Evolutionary conservation across 169 alveolate genomes (phyloP).

Genomic region (Cyclospora cayetanensis): DNA sequence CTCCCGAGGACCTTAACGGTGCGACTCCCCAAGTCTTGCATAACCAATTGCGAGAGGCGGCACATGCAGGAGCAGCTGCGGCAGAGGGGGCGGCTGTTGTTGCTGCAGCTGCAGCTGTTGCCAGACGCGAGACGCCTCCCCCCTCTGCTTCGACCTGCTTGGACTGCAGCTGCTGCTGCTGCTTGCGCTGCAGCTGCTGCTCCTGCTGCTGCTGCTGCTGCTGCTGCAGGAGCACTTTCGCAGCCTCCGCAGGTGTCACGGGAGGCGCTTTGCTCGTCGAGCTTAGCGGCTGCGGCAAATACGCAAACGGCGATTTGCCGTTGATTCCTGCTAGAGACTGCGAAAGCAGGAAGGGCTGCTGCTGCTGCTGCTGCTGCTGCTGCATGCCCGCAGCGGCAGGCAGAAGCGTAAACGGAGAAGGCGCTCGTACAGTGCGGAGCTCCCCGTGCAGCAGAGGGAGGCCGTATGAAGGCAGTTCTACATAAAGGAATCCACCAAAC

Average conservation of each 20-base stretch:
- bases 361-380: conserved; percentile 36
- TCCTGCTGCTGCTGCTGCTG: conserved; percentile 60
- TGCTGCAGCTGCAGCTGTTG: not conserved
- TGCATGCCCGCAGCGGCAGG: conserved; percentile 1
- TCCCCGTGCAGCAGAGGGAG: conserved; percentile 55
- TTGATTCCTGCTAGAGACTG: not conserved
- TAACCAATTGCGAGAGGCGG: conserved; percentile 28
- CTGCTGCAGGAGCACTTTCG: conserved; percentile 39
- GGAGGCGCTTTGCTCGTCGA: not conserved
- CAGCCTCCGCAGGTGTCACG: conserved; percentile 16
- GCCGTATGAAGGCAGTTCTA: conserved; percentile 58
- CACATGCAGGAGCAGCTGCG: not conserved
- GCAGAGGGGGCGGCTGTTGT: not conserved
- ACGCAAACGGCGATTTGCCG: not conserved
- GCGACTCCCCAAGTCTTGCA: conserved; percentile 24
- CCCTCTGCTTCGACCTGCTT: not conserved
- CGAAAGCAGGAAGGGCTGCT: not conserved
- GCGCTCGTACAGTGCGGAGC: not conserved
- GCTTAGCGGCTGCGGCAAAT: not conserved
- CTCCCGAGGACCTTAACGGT: not conserved
- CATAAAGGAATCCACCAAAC: conserved; percentile 44
- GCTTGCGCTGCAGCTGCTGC: conserved; percentile 24
- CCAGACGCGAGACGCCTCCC: not conserved
- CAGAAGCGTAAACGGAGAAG: not conserved
- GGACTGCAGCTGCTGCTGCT: conserved; percentile 23